Percentiles rank a stretch among this genome's conserved stretches.
These are phyloP conservation scores for Brettanomyces nanus DNA, from an alignment of 805 yeast genomes.

Conservation along the genomic window DNA sequence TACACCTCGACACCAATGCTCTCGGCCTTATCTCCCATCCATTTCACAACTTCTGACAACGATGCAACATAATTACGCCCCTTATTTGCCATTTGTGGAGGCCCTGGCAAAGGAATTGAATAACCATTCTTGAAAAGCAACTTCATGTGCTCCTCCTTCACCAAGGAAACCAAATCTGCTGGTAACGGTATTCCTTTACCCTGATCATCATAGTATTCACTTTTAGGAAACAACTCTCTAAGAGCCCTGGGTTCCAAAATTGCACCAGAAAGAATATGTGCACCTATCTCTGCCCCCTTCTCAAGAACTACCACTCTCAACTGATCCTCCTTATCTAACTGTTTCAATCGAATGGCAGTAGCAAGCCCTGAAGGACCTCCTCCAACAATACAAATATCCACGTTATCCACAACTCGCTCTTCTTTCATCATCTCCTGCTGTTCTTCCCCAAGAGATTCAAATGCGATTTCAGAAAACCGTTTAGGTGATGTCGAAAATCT, in stretches of 20 bases:
- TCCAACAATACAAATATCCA: constrained; percentile 93
- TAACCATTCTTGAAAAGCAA: constrained; percentile 47
- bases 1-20: constrained; percentile 90
- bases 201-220: constrained; percentile 41
- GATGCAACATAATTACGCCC: constrained; percentile 82
- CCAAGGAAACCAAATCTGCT: constrained; percentile 64
- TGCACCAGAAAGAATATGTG: constrained; percentile 90
- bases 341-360: constrained; percentile 85
- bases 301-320: constrained; percentile 84
- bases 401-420: constrained; percentile 75
- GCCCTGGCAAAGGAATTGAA: constrained; percentile 78
- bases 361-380: constrained; percentile 98
- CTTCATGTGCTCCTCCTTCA: constrained; percentile 66
- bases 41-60: constrained; percentile 69
- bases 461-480: constrained; percentile 15
- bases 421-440: constrained; percentile 40
- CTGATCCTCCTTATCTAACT: constrained; percentile 58
- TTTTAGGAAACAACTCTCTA: constrained; percentile 72
- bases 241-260: constrained; percentile 87
- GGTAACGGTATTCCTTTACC: constrained; percentile 71
- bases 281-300: constrained; percentile 88
- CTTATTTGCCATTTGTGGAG: constrained; percentile 79
- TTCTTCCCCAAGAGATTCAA: constrained; percentile 30
- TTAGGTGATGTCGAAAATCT: neutral
- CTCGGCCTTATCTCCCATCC: constrained; percentile 83